Evolutionary conservation across 2,329 filamentous ascomycete species (phyloP).

Genomic region (Ramularia endophylla): DNA sequence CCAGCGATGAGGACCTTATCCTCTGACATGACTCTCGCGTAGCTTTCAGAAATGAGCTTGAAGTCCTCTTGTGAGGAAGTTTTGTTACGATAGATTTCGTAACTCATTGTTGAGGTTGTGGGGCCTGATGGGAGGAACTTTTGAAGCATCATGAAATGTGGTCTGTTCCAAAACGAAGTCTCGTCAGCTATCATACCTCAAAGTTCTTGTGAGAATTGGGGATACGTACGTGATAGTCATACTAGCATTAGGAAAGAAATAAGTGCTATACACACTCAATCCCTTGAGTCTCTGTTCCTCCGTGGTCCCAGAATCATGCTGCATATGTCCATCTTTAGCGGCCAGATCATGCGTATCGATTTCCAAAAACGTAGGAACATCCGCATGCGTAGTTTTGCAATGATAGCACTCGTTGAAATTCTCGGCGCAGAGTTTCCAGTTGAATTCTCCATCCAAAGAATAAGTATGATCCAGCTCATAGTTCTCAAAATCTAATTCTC

Average conservation of each 20-base stretch:
- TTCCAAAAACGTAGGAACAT: conserved; percentile 50
- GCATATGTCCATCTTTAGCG: conserved; percentile 43
- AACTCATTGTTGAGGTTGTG: conserved; percentile 48
- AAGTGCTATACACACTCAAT: conserved; percentile 41
- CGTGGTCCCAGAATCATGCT: conserved; percentile 40
- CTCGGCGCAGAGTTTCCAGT: conserved; percentile 55
- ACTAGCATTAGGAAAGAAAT: conserved; percentile 45
- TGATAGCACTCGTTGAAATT: conserved; percentile 63
- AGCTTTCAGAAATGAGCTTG: conserved; percentile 49
- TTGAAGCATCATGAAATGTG: conserved; percentile 57
- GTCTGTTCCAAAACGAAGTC: conserved; percentile 29
- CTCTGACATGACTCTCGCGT: conserved; percentile 56
- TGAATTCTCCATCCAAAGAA: conserved; percentile 46
- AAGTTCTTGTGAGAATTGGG: too few relatives aligned
- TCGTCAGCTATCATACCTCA: background rate
- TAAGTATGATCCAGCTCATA: conserved; percentile 54
- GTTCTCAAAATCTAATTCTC: conserved; percentile 45
- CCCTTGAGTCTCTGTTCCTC: conserved; percentile 43
- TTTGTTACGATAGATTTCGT: conserved; percentile 57
- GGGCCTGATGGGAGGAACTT: conserved; percentile 52
- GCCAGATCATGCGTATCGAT: conserved; percentile 49
- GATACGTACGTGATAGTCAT: conserved; percentile 44
- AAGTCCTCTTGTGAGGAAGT: conserved; percentile 52
- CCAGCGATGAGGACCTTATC: conserved; percentile 57
- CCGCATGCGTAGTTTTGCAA: conserved; percentile 53